Percentiles rank a stretch among this genome's conserved stretches.
Evolutionary conservation across 768 basidiomycete species (phyloP).

Genomic region (Lactarius akahatsu): DNA sequence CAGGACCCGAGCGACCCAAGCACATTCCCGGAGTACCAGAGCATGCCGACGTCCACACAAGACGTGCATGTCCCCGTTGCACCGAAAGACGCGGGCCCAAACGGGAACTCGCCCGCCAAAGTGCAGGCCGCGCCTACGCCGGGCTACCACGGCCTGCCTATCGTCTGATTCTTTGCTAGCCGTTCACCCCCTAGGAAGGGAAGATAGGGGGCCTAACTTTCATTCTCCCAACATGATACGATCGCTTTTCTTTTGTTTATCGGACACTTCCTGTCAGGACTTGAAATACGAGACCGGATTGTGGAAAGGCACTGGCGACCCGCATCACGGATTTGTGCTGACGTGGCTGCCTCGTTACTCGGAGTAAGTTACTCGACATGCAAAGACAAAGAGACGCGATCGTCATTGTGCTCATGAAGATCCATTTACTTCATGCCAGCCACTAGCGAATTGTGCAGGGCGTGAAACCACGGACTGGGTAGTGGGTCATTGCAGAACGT

Average conservation of each 20-base stretch:
- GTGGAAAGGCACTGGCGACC: no score
- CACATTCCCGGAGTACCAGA: slow-evolving; percentile 9
- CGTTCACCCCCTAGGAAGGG: not conserved
- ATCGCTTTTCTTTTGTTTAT: not conserved
- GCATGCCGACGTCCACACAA: not conserved
- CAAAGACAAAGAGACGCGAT: no score
- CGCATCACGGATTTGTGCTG: no score
- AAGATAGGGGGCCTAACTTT: not conserved
- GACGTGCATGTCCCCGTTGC: not conserved
- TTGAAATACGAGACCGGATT: no score
- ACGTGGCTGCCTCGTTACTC: no score
- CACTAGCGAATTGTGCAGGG: no score
- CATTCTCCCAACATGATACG: not conserved
- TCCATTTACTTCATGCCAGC: no score
- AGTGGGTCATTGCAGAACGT: no score
- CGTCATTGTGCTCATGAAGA: no score
- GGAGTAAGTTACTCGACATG: no score
- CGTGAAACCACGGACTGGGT: no score
- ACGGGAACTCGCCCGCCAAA: not conserved
- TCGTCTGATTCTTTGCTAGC: not conserved
- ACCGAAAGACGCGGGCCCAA: not conserved
- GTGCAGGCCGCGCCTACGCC: not conserved
- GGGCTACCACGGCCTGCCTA: slow-evolving; percentile 10
- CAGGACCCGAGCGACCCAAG: slow-evolving; percentile 19
- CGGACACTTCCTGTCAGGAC: no score